A percentile compares a stretch with the other conserved stretches of the same genome.
phyloP scores from a whole-genome alignment of 352 stramenopile species.

The Pythium myriotylum region DNA sequence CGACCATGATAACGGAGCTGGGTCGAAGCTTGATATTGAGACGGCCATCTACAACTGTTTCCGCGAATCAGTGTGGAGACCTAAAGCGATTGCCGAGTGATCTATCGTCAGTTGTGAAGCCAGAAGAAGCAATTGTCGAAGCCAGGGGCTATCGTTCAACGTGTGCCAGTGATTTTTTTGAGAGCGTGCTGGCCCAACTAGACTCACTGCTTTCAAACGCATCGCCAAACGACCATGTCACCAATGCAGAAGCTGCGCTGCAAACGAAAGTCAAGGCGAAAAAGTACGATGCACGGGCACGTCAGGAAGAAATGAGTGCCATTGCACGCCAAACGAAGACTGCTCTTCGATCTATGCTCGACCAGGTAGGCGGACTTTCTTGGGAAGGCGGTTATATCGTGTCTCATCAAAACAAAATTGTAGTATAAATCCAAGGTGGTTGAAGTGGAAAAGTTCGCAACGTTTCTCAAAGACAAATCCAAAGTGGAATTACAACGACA shows the following conservation, averaged over 20 bases:
- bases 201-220: neutral
- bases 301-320: slow-evolving; percentile 55
- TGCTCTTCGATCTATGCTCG: slow-evolving; percentile 41
- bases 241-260: slow-evolving; percentile 55
- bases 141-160: no score
- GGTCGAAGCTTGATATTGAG: slow-evolving; percentile 2
- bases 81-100: no score
- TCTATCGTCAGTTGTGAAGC: no score
- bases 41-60: slow-evolving; percentile 17
- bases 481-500: neutral
- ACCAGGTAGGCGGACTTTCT: slow-evolving; percentile 22
- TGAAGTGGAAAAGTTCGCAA: neutral
- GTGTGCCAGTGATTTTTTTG: neutral
- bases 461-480: neutral
- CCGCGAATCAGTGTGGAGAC: no score
- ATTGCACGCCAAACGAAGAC: slow-evolving; percentile 65
- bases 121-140: no score
- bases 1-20: slow-evolving; percentile 25
- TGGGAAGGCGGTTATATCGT: no score
- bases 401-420: no score
- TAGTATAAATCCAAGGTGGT: no score
- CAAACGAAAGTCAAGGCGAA: slow-evolving; percentile 62
- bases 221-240: slow-evolving; percentile 39
- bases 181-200: neutral
- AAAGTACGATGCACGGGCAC: slow-evolving; percentile 65